Evolutionary conservation across 2,329 filamentous ascomycete species (phyloP).

Genomic region (Raffaelea arxii): DNA sequence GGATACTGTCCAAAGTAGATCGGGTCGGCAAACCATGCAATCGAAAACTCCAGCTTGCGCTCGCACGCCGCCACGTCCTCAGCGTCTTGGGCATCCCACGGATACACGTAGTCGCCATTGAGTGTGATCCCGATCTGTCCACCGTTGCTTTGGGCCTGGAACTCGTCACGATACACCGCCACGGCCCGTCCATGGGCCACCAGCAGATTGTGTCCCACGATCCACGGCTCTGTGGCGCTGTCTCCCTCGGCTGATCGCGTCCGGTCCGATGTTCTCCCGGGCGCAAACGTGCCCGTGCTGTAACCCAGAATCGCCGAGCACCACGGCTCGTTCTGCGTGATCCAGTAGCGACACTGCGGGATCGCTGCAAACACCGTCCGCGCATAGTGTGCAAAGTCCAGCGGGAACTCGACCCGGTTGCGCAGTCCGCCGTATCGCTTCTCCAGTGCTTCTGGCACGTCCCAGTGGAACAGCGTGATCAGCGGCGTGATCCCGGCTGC

Average conservation of each 20-base stretch:
- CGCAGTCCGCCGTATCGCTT: slow-evolving; percentile 73
- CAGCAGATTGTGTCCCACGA: slow-evolving; percentile 70
- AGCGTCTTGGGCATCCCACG: slow-evolving; percentile 71
- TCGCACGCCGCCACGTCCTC: slow-evolving; percentile 65
- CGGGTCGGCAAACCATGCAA: slow-evolving; percentile 81
- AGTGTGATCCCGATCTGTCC: slow-evolving; percentile 82
- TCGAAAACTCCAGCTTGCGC: slow-evolving; percentile 79
- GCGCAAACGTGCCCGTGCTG: slow-evolving; percentile 67
- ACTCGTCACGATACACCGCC: slow-evolving; percentile 73
- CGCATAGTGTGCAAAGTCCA: slow-evolving; percentile 73
- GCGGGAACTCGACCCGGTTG: slow-evolving; percentile 72
- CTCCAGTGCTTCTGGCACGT: slow-evolving; percentile 69
- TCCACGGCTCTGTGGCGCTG: slow-evolving; percentile 70
- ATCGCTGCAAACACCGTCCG: slow-evolving; percentile 66
- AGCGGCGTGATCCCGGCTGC: slow-evolving; percentile 70
- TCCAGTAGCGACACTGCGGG: slow-evolving; percentile 75
- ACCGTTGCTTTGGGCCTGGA: slow-evolving; percentile 54
- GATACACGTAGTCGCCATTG: slow-evolving; percentile 75
- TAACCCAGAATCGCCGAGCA: slow-evolving; percentile 76
- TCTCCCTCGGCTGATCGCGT: slow-evolving; percentile 62
- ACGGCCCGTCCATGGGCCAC: slow-evolving; percentile 73
- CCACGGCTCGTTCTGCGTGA: slow-evolving; percentile 87
- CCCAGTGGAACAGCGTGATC: slow-evolving; percentile 83
- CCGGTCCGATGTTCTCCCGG: slow-evolving; percentile 71
- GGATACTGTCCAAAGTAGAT: slow-evolving; percentile 81